These are phyloP conservation scores for Fagus crenata DNA, from an alignment of 306 rosid species.

Conservation along the genomic window DNA sequence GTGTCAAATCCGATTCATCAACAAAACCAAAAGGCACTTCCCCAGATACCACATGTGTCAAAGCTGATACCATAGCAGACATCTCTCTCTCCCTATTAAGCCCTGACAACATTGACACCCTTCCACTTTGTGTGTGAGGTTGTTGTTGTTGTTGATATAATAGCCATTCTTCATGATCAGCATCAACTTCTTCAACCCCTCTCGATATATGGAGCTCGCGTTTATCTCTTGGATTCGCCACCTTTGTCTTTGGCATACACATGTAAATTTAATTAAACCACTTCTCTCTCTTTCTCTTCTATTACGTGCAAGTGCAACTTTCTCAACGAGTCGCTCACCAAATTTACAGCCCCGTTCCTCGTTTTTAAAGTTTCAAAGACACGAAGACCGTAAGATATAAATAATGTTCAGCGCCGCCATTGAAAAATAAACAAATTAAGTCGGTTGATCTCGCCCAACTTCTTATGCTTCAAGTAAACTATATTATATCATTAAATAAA, in stretches of 20 bases:
- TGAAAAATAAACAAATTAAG: too few relatives aligned
- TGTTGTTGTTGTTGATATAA: background rate
- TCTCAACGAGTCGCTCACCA: too few relatives aligned
- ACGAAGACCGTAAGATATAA: too few relatives aligned
- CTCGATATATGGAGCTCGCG: background rate
- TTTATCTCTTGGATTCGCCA: constrained; percentile 38
- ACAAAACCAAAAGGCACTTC: constrained; percentile 6
- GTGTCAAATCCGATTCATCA: background rate
- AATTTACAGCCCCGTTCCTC: too few relatives aligned
- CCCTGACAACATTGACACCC: constrained; percentile 28
- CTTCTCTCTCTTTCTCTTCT: too few relatives aligned
- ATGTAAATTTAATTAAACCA: background rate
- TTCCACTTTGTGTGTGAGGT: background rate
- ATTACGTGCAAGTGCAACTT: too few relatives aligned
- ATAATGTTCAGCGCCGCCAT: too few relatives aligned
- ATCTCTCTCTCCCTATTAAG: constrained; percentile 46
- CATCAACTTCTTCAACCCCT: background rate
- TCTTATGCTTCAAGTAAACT: too few relatives aligned
- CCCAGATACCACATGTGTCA: constrained; percentile 44
- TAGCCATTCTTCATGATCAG: background rate
- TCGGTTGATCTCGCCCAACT: too few relatives aligned
- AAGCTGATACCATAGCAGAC: constrained; percentile 48
- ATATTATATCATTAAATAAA: too few relatives aligned
- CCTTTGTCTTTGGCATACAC: constrained; percentile 24
- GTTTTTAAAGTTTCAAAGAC: too few relatives aligned